Evolutionary conservation across 1,284 basidiomycete genomes (phyloP).

Genomic region (Phellopilus nigrolimitatus): DNA sequence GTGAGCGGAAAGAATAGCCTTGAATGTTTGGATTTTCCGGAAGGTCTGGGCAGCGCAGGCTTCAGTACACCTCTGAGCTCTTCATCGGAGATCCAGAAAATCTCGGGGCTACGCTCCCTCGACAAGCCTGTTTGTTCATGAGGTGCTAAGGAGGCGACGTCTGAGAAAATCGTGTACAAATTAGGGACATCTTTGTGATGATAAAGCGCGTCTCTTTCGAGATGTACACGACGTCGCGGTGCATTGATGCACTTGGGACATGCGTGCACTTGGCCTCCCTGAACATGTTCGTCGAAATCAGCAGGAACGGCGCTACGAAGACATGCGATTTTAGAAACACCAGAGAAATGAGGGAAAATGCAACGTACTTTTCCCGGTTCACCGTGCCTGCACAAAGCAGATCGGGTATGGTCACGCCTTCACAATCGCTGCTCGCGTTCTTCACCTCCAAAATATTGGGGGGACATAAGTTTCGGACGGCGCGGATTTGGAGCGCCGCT

Average conservation of each 20-base stretch:
- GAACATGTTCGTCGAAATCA: too few relatives aligned
- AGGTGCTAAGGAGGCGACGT: constrained; percentile 6
- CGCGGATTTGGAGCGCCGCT: neutral
- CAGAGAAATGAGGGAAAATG: too few relatives aligned
- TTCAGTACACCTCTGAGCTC: constrained; percentile 10
- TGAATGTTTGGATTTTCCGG: neutral
- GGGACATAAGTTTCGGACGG: neutral
- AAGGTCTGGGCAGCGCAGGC: neutral
- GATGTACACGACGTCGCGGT: too few relatives aligned
- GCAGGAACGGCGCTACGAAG: too few relatives aligned
- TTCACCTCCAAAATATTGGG: neutral
- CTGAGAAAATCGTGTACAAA: neutral
- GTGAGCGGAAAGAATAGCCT: constrained; percentile 15
- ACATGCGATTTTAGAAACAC: too few relatives aligned
- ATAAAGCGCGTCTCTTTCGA: neutral
- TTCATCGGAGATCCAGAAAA: neutral
- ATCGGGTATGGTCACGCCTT: too few relatives aligned
- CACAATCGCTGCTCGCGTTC: neutral
- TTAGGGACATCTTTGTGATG: neutral
- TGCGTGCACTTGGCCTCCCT: too few relatives aligned
- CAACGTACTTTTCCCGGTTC: too few relatives aligned
- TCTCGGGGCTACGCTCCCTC: neutral
- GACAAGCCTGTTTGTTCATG: neutral
- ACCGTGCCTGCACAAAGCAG: too few relatives aligned
- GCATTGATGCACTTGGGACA: too few relatives aligned